phyloP scores from a whole-genome alignment of 2,329 filamentous ascomycete species.

The Knufia petricola region DNA sequence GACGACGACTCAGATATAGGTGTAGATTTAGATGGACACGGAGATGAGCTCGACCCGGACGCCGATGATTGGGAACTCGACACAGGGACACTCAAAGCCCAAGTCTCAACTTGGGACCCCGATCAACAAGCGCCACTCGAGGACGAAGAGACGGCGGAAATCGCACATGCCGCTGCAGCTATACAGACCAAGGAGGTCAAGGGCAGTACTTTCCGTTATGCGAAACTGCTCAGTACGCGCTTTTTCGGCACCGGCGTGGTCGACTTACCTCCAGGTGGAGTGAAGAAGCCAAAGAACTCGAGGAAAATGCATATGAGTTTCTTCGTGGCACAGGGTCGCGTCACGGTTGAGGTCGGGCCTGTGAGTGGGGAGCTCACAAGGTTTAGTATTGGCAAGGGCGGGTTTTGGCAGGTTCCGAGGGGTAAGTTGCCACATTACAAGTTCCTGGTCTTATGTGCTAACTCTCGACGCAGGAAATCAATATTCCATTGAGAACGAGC shows the following conservation, averaged over 20 bases:
- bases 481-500: slow-evolving; percentile 75
- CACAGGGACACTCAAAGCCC: slow-evolving; percentile 34
- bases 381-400: slow-evolving; percentile 78
- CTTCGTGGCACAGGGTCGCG: slow-evolving; percentile 75
- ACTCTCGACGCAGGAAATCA: slow-evolving; percentile 94
- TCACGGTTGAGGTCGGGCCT: slow-evolving; percentile 64
- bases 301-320: slow-evolving; percentile 96
- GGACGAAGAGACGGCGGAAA: slow-evolving; percentile 39
- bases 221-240: slow-evolving; percentile 71
- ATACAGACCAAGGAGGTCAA: slow-evolving; percentile 50
- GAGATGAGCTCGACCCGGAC: slow-evolving; percentile 23
- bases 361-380: slow-evolving; percentile 39
- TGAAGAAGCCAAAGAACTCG: slow-evolving; percentile 85
- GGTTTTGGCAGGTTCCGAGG: slow-evolving; percentile 89
- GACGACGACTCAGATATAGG: slow-evolving; percentile 31
- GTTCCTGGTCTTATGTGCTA: too few relatives aligned
- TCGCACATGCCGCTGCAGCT: slow-evolving; percentile 50
- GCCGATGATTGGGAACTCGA: slow-evolving; percentile 38
- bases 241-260: slow-evolving; percentile 89
- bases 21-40: slow-evolving; percentile 29
- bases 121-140: slow-evolving; percentile 30
- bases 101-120: slow-evolving; percentile 35
- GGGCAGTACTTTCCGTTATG: slow-evolving; percentile 64
- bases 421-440: slow-evolving; percentile 66
- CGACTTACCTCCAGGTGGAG: slow-evolving; percentile 70